These are phyloP conservation scores for Capsicum pubescens DNA, from an alignment of 257 asterid genomes.

Conservation along the genomic window DNA sequence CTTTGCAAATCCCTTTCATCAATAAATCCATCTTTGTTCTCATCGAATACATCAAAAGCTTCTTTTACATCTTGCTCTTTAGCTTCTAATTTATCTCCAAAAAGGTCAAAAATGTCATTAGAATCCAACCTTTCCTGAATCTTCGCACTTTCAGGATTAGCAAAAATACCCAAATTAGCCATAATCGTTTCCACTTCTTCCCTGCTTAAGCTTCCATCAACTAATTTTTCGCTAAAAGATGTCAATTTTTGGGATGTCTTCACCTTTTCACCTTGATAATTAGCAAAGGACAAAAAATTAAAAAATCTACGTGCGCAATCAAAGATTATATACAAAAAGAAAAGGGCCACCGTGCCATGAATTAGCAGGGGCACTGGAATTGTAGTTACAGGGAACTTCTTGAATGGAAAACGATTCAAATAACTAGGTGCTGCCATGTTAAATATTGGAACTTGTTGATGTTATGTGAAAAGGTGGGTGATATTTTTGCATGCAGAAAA, in stretches of 20 bases:
- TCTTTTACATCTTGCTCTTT: slow-evolving; percentile 57
- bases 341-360: slow-evolving; percentile 41
- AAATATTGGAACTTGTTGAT: not conserved
- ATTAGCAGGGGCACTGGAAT: slow-evolving; percentile 39
- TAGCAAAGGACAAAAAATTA: slow-evolving; percentile 28
- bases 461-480: slow-evolving; percentile 32
- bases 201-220: slow-evolving; percentile 37
- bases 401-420: slow-evolving; percentile 42
- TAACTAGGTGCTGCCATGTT: slow-evolving; percentile 37
- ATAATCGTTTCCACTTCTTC: slow-evolving; percentile 60
- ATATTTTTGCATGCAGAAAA: slow-evolving; percentile 31
- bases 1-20: slow-evolving; percentile 74
- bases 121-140: slow-evolving; percentile 41
- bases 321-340: slow-evolving; percentile 38
- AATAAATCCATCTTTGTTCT: slow-evolving; percentile 72
- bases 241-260: not conserved
- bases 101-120: slow-evolving; percentile 41
- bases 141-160: slow-evolving; percentile 29
- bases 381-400: slow-evolving; percentile 35
- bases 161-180: slow-evolving; percentile 52
- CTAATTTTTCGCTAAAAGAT: slow-evolving; percentile 4
- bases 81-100: slow-evolving; percentile 53
- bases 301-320: slow-evolving; percentile 37
- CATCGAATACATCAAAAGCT: slow-evolving; percentile 76
- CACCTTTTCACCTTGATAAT: not conserved